Evolutionary conservation across 192 early-diverging fungal species (phyloP).

Genomic region (Rhizoclosmatium sp.): DNA sequence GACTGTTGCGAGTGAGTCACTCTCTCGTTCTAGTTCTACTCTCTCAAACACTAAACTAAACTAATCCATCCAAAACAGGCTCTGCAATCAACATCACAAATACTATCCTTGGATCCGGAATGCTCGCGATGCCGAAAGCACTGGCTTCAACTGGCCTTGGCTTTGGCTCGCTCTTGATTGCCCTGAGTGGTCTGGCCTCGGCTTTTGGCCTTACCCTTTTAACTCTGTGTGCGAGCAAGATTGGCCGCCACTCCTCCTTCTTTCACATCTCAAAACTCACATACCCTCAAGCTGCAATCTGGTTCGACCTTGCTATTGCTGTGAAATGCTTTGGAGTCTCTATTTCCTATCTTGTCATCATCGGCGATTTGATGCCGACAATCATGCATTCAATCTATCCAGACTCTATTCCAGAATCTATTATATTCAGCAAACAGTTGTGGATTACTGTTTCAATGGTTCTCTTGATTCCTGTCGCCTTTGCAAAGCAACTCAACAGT

Average conservation of each 20-base stretch:
- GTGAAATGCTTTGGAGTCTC: slow-evolving; percentile 99
- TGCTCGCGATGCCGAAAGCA: slow-evolving; percentile 96
- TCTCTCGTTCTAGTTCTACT: neutral
- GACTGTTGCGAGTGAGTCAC: slow-evolving; percentile 56
- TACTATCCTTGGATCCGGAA: slow-evolving; percentile 96
- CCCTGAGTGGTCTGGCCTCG: slow-evolving; percentile 77
- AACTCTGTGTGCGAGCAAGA: slow-evolving; percentile 75
- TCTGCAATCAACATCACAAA: slow-evolving; percentile 89
- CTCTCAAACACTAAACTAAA: neutral
- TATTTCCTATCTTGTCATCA: slow-evolving; percentile 94
- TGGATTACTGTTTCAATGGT: slow-evolving; percentile 88
- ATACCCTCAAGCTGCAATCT: slow-evolving; percentile 85
- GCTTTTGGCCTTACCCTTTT: slow-evolving; percentile 87
- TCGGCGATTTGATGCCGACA: slow-evolving; percentile 86
- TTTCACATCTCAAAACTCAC: slow-evolving; percentile 90
- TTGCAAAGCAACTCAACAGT: slow-evolving; percentile 85
- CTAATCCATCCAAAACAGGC: neutral
- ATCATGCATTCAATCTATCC: slow-evolving; percentile 51
- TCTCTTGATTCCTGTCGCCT: slow-evolving; percentile 77
- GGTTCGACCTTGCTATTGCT: slow-evolving; percentile 96
- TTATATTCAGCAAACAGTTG: slow-evolving; percentile 56
- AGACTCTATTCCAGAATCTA: slow-evolving; percentile 26
- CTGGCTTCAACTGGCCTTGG: slow-evolving; percentile 84
- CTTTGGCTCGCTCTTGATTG: slow-evolving; percentile 81
- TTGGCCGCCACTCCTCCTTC: slow-evolving; percentile 83